Base-by-base conservation (phyloP, 805 yeast genomes). In the Torulaspora indica region DNA sequence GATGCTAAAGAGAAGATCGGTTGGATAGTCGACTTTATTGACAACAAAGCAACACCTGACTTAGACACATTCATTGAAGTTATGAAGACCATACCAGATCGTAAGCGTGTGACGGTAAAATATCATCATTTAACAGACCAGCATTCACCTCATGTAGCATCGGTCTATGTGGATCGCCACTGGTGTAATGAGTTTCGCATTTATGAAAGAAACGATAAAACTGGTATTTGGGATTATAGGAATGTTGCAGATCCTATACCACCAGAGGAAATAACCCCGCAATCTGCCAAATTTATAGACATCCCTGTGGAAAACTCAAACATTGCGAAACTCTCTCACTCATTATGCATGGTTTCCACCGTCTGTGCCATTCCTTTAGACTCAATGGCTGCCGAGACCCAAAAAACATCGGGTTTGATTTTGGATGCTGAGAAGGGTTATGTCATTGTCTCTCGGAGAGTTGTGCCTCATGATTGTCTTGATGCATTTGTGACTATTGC, bases 401-500 rank as follows among this genome's bases (percentile, higher is more conserved):
- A 76, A 40, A 74, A 74, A 43, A 82, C 85, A 12, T 77, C 85
- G 52, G 97, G 96, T 44, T 76, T 90, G 23, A 81, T 90, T 2
- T 71, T 90, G 27, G 96, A 90, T 63, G 82, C 95, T 3, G 77
- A 71, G 40, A 76, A 77, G 47, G 97, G 97, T 2, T 81, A 79
- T 49, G 87, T 86, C 4, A 67, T 90, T 40, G 87, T 84, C 1
- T 84, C 95, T 2, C 74, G 96, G 48, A 73, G 80, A 46, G 72
- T 77, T 43, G 86, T 89, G 20, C 95, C 96, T 6, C 95, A 88
- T 66, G 95, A 85, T 54, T 70, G 74, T 54, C 47, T 69, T 31
- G 95, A 90, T 62, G 73, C 89, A 18, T 72, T 78, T 38, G 74
- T 90, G 15, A 80, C 90, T 2, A 78, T 90, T 58, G 95, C 96